These are phyloP conservation scores for Neopestalotiopsis clavispora DNA, from an alignment of 2,329 filamentous ascomycete species.

Conservation along the genomic window DNA sequence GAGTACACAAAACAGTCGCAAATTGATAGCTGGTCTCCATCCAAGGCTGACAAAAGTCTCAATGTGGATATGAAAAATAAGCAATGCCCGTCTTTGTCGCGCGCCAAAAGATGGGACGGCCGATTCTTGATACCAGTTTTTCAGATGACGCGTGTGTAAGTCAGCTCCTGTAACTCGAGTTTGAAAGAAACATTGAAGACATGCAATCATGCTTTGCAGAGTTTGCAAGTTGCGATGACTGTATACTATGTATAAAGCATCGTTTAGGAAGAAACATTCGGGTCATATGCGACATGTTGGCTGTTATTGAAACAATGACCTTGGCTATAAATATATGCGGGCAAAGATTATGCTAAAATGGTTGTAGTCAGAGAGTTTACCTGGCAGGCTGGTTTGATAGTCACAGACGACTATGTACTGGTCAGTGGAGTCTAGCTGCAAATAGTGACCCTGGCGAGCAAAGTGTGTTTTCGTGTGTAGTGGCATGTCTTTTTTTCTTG, in stretches of 20 bases:
- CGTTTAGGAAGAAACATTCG: not conserved
- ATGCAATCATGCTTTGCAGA: too few species aligned
- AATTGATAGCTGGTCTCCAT: not conserved
- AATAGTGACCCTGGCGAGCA: not conserved
- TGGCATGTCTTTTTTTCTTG: not conserved
- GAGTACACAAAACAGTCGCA: not conserved
- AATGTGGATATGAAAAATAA: not conserved
- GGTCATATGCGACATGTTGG: not conserved
- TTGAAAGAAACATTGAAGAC: too few species aligned
- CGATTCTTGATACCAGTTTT: too few species aligned
- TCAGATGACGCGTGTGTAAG: too few species aligned
- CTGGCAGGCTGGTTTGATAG: not conserved
- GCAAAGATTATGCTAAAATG: not conserved
- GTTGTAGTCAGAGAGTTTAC: not conserved
- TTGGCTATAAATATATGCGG: not conserved
- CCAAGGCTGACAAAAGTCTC: not conserved
- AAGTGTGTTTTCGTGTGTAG: not conserved
- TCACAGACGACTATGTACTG: not conserved
- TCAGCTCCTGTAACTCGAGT: too few species aligned
- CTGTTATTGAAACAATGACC: conserved; percentile 4
- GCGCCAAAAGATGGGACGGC: too few species aligned
- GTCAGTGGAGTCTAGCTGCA: not conserved
- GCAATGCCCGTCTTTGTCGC: not conserved
- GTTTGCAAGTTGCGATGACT: too few species aligned
- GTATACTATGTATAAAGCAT: not conserved